Evolutionary conservation across 495 filamentous ascomycete genomes (phyloP).

Genomic region (Xylaria sp.): DNA sequence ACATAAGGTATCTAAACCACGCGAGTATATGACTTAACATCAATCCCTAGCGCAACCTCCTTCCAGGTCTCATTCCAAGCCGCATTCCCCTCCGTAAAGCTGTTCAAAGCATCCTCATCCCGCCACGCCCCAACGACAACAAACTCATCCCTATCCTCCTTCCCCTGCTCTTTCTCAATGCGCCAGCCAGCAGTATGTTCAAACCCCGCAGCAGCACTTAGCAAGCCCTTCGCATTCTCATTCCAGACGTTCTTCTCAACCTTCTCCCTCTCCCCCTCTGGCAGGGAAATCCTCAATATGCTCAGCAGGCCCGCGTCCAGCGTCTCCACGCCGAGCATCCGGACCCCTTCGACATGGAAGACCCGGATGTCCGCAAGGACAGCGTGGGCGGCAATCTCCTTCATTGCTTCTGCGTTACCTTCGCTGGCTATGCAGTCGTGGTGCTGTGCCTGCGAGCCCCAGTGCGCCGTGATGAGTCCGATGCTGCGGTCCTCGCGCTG

Average conservation of each 20-base stretch:
- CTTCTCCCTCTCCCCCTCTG: not conserved
- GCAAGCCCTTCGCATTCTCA: not conserved
- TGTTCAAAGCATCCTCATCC: slow-evolving; percentile 12
- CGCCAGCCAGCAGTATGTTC: slow-evolving; percentile 51
- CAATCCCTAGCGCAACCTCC: slow-evolving; percentile 11
- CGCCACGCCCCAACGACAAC: slow-evolving; percentile 23
- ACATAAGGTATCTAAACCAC: not conserved
- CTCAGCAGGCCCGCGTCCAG: slow-evolving; percentile 23
- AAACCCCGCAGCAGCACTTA: slow-evolving; percentile 47
- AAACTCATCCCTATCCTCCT: slow-evolving; percentile 42
- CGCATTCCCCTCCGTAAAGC: not conserved
- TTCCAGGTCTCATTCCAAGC: slow-evolving; percentile 16
- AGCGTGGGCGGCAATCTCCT: slow-evolving; percentile 24
- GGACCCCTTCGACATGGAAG: slow-evolving; percentile 27
- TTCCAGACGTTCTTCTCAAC: slow-evolving; percentile 15
- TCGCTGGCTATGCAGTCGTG: slow-evolving; percentile 13
- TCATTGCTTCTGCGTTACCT: slow-evolving; percentile 33
- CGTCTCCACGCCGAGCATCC: slow-evolving; percentile 12
- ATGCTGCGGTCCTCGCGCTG: slow-evolving; percentile 20
- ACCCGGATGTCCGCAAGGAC: slow-evolving; percentile 22
- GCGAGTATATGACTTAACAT: slow-evolving; percentile 21
- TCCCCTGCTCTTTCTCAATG: slow-evolving; percentile 53
- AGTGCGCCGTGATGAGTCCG: slow-evolving; percentile 27
- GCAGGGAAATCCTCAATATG: slow-evolving; percentile 11
- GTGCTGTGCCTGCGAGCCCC: slow-evolving; percentile 25